These are phyloP conservation scores for Fusarium tuaranense DNA, from an alignment of 2,329 filamentous ascomycete genomes.

Conservation along the genomic window DNA sequence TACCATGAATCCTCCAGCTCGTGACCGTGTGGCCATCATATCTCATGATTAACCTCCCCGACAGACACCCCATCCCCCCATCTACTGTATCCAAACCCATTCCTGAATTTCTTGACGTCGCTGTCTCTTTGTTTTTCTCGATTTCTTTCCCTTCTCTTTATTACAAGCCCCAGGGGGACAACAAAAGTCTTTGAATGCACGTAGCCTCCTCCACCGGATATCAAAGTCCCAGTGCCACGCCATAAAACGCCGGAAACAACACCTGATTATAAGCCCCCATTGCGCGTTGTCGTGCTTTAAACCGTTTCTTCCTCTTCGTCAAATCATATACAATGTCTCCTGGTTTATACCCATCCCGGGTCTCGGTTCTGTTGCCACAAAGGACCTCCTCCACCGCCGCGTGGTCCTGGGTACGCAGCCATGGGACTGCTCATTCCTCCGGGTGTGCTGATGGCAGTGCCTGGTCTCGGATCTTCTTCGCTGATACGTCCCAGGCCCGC, in stretches of 20 bases:
- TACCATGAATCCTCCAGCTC: conserved; percentile 19
- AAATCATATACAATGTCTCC: conserved; percentile 52
- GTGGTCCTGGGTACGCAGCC: conserved; percentile 38
- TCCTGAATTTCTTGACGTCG: not conserved
- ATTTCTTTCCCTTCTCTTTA: conserved; percentile 10
- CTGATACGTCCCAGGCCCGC: conserved; percentile 54
- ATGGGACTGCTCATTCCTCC: conserved; percentile 36
- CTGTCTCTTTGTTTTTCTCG: not conserved
- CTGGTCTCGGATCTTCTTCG: conserved; percentile 46
- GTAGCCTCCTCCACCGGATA: conserved; percentile 8
- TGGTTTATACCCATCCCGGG: conserved; percentile 59
- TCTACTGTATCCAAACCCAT: conserved; percentile 13
- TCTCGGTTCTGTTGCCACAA: conserved; percentile 67
- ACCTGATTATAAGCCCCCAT: not conserved
- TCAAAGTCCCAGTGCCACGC: conserved; percentile 33
- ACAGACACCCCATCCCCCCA: not conserved
- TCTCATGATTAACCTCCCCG: conserved; percentile 24
- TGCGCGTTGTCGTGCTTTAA: conserved; percentile 9
- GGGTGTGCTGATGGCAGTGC: conserved; percentile 34
- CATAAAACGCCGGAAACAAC: conserved; percentile 4
- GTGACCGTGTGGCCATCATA: conserved; percentile 34
- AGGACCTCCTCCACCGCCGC: conserved; percentile 52
- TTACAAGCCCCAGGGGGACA: not conserved
- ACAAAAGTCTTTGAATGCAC: conserved; percentile 13
- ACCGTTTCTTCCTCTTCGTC: conserved; percentile 1